These are phyloP conservation scores for Pleurotus citrinopileatus DNA, from an alignment of 768 basidiomycete species.

Conservation along the genomic window DNA sequence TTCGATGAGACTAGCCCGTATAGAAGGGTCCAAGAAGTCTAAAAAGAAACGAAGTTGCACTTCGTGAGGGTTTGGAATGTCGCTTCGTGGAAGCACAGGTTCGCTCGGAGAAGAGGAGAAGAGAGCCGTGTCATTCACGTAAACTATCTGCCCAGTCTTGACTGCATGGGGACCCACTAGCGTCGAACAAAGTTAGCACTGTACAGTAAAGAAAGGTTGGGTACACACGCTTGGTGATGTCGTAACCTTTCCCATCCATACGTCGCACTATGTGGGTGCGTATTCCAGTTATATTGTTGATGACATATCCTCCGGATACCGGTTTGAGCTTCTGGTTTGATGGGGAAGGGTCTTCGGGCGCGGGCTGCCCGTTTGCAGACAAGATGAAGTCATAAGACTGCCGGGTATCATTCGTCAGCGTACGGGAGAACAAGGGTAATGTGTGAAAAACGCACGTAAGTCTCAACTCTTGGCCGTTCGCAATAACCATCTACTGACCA, in stretches of 20 bases:
- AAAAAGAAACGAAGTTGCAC: conserved; percentile 60
- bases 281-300: conserved; percentile 78
- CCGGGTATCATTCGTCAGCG: too few relatives aligned
- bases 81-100: conserved; percentile 10
- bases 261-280: conserved; percentile 75
- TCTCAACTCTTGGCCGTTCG: conserved; percentile 60
- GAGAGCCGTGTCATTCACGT: conserved; percentile 67
- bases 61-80: conserved; percentile 31
- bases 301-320: conserved; percentile 66
- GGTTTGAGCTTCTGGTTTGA: conserved; percentile 60
- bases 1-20: conserved; percentile 35
- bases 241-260: conserved; percentile 82
- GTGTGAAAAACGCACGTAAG: conserved; percentile 52
- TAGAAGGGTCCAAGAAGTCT: conserved; percentile 44
- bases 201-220: background rate
- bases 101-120: conserved; percentile 30
- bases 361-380: conserved; percentile 50
- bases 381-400: conserved; percentile 85
- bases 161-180: conserved; percentile 82
- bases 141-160: conserved; percentile 76
- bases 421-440: too few relatives aligned
- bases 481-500: conserved; percentile 81
- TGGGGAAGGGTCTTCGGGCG: conserved; percentile 70
- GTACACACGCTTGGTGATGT: conserved; percentile 74
- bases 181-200: conserved; percentile 8